Base-by-base conservation (phyloP, 2,329 filamentous ascomycete species). In the Aureobasidium lini region DNA sequence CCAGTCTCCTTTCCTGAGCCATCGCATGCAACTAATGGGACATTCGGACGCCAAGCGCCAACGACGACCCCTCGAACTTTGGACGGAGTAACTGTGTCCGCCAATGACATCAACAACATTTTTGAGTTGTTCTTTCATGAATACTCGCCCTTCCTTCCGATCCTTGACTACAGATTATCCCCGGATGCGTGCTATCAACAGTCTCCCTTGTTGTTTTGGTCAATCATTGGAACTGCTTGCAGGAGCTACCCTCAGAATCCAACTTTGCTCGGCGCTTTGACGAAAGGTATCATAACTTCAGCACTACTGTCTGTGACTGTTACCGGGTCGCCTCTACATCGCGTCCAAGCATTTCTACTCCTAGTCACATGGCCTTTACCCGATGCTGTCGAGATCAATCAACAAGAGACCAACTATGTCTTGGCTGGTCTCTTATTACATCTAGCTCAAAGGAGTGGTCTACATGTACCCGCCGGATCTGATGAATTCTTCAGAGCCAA, bases 401-500 rank as follows among this genome's bases (percentile, higher is more conserved):
- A 54, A 23, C 50, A 54, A 44, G 50, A 54, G 31, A 18, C 29
- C 29, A 54, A 34, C 29, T 54, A 16, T 44, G 50, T 54, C 6
- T 36, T 54, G 16, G 50, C 50, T 28, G 50, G 50, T 34, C 28
- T 54, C 1, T 6, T 54, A 13, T 18, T 54, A 16, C 37, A 43
- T n/a, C 29, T 54, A 10, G 50, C 50, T 40, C 50, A 43, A 34
- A 43, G 50, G 28, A 40, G 39, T 36, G 50, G 50, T 11, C 31
- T 54, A 44, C 50, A 54, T 44, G 50, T 54, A 8, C 50, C 50
- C 6, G 29, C 39, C 10, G 50, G 50, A 11, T 54, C 50, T 39
- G 50, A 54, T 9, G 50, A 54, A 16, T 54, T 54, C 31, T 54
- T 54, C 39, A 43, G 50, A 9, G 50, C 50, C 29, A 54, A 28